Evolutionary conservation across 306 rosid species (phyloP), one percentile per base, ranked within the genome.

Genomic region (Glycine latifolia): DNA sequence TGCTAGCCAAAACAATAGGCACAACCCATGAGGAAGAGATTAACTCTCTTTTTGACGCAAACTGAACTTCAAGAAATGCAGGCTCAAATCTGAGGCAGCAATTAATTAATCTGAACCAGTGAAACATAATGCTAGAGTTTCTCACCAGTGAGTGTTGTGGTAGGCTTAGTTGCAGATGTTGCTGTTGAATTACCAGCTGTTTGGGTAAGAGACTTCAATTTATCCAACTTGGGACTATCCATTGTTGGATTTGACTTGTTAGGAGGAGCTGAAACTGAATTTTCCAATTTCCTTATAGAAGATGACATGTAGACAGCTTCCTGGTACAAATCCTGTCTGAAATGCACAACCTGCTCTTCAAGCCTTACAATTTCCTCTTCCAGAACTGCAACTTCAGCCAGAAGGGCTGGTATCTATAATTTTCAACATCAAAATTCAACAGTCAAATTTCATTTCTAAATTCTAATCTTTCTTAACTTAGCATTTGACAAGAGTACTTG

Each of bases 321-420:
- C 76, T 89, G 97, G 82, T 93, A 93, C 81, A 96, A 82, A 76
- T 87, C 94, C 84, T 93, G 95, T 83, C 98, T 92, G 85, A 82
- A 92, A 87, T 89, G 88, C 62, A 93, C 94, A 58, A 96, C 88
- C 79, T 89, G 82, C 80, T 91, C 90, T 83, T 96, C 99, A 56
- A 96, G 98, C 85, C 94, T 90, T 67, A 93, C 91, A 85, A 96
- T 91, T 88, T 96, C 99, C 90, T 96, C 99, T 91, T 96, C 99
- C 75, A 96, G 76, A 60, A 96, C 97, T 41, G 99, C 99, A 86
- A 96, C 97, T 87, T 96, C 99, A 4, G 97, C 98, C 65, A 96
- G 85, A 91, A 96, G 98, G 39, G 84, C 94, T 16, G 92, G 82
- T 80, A 89, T 89, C 99, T 95, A 82, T 7, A 53, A 17, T 41